Evolutionary conservation across 2,329 filamentous ascomycete species (phyloP).

Genomic region (Alternaria hordeiaustralica): DNA sequence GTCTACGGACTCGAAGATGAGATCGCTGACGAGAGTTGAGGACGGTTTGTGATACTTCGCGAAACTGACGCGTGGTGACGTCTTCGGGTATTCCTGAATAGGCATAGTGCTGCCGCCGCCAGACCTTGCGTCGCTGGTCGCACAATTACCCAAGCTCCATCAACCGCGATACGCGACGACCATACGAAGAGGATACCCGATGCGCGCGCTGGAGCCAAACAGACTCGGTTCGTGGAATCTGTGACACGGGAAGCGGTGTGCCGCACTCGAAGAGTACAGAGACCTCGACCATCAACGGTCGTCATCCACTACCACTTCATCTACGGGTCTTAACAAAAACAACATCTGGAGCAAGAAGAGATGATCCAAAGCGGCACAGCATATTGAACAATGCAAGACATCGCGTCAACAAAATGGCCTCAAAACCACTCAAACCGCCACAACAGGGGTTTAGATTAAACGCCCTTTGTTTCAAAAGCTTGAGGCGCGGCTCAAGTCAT

Average conservation of each 20-base stretch:
- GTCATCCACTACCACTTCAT: background rate
- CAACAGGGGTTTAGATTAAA: background rate
- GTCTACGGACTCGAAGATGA: too few species aligned
- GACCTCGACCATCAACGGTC: background rate
- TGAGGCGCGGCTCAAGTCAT: background rate
- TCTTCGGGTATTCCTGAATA: background rate
- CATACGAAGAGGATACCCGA: too few species aligned
- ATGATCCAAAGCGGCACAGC: background rate
- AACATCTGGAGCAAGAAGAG: background rate
- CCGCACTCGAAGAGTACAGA: background rate
- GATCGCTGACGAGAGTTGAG: background rate
- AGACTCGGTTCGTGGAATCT: background rate
- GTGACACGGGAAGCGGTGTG: background rate
- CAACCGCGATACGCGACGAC: background rate
- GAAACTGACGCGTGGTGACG: background rate
- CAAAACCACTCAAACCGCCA: conserved; percentile 2
- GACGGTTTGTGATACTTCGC: background rate
- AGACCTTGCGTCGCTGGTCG: background rate
- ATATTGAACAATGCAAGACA: background rate
- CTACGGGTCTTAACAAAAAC: background rate
- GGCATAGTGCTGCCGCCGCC: background rate
- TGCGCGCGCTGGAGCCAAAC: background rate
- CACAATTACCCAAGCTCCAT: background rate
- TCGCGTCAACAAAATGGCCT: background rate
- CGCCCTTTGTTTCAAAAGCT: background rate